phyloP scores from a whole-genome alignment of 148 eudicot genomes.

The Nepenthes gracilis region DNA sequence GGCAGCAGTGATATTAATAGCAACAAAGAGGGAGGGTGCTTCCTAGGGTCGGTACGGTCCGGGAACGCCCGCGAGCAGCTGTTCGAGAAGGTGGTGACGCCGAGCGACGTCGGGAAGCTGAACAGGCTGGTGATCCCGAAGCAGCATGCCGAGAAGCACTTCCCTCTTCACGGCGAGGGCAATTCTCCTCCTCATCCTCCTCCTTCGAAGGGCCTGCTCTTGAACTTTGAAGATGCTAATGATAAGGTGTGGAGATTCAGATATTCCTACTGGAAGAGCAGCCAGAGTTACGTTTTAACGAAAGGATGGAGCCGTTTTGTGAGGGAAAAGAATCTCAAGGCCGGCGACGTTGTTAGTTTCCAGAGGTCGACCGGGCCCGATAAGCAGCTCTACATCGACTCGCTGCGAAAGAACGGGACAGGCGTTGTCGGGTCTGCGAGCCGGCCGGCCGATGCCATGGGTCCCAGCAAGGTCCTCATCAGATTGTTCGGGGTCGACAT shows the following conservation, averaged over 20 bases:
- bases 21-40: not conserved
- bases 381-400: constrained; percentile 61
- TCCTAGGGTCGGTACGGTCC: not conserved
- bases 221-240: constrained; percentile 55
- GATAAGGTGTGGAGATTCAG: constrained; percentile 82
- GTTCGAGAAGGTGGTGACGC: constrained; percentile 73
- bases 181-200: not conserved
- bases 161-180: constrained; percentile 36
- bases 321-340: constrained; percentile 61
- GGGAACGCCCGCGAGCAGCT: constrained; percentile 27
- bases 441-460: not conserved
- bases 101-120: constrained; percentile 81
- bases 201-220: constrained; percentile 43
- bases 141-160: constrained; percentile 85
- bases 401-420: constrained; percentile 8
- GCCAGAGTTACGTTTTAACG: constrained; percentile 76
- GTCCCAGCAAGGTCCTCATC: constrained; percentile 14
- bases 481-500: constrained; percentile 83
- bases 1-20: not conserved
- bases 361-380: constrained; percentile 48
- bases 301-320: constrained; percentile 94
- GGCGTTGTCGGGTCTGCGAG: not conserved
- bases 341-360: constrained; percentile 65
- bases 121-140: constrained; percentile 80
- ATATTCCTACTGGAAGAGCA: constrained; percentile 91